Evolutionary conservation across 768 basidiomycete species (phyloP).

Genomic region (Russula lepida): DNA sequence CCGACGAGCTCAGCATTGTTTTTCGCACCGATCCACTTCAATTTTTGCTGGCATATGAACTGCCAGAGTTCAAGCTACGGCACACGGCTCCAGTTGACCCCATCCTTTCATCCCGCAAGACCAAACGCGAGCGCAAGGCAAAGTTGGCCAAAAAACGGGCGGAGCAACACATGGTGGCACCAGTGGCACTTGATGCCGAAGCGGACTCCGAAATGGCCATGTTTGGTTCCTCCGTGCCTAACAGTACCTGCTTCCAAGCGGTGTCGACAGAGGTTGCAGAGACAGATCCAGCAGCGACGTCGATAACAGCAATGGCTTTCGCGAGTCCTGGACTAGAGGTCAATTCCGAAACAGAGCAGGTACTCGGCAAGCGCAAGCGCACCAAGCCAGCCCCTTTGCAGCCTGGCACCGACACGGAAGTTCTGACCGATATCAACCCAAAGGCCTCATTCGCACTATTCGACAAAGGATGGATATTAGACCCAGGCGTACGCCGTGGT

Average conservation of each 20-base stretch:
- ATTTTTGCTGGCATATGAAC: constrained; percentile 60
- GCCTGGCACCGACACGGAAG: constrained; percentile 38
- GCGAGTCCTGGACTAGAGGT: neutral
- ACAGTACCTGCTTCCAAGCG: constrained; percentile 31
- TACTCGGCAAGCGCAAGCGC: constrained; percentile 18
- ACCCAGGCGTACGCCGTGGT: constrained; percentile 60
- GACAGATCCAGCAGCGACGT: neutral
- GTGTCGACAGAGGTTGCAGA: neutral
- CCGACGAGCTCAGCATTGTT: constrained; percentile 45
- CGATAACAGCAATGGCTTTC: neutral
- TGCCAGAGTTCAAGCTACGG: constrained; percentile 52
- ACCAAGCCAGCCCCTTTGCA: constrained; percentile 20
- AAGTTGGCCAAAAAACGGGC: constrained; percentile 11
- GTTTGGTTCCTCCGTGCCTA: constrained; percentile 38
- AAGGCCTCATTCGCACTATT: constrained; percentile 72
- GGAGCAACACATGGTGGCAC: neutral
- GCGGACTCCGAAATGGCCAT: constrained; percentile 23
- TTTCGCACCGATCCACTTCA: constrained; percentile 51
- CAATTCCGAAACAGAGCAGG: constrained; percentile 1
- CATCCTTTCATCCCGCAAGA: constrained; percentile 32
- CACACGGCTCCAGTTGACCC: constrained; percentile 44
- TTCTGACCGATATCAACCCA: constrained; percentile 65
- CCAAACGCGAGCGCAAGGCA: constrained; percentile 16
- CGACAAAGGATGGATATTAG: constrained; percentile 83
- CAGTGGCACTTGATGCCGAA: neutral